phyloP scores from a whole-genome alignment of 306 rosid genomes.

The Herpetospermum pedunculosum region DNA sequence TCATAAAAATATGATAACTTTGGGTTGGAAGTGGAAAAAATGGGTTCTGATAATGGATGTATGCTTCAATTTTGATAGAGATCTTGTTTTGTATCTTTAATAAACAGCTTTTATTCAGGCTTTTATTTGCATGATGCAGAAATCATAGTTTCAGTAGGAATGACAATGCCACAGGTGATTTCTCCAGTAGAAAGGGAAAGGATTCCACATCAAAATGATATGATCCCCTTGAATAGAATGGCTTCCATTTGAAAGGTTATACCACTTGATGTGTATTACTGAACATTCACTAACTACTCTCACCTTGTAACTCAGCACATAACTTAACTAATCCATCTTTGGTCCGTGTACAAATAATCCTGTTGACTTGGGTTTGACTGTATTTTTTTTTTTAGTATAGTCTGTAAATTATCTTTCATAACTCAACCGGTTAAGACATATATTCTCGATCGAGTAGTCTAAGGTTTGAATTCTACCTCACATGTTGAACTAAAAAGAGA shows the following conservation, averaged over 20 bases:
- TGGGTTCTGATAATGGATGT: no score
- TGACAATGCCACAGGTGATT: slow-evolving; percentile 83
- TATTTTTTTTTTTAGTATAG: no score
- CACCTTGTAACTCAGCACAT: background rate
- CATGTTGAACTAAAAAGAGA: no score
- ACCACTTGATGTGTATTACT: background rate
- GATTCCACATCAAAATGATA: slow-evolving; percentile 30
- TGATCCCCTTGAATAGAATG: slow-evolving; percentile 46
- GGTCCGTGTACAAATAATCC: no score
- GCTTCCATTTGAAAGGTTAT: slow-evolving; percentile 19
- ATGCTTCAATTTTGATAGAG: no score
- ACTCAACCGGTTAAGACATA: no score
- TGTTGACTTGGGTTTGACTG: no score
- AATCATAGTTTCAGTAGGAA: slow-evolving; percentile 82
- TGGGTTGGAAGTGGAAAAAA: background rate
- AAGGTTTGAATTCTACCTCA: no score
- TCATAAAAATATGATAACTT: background rate
- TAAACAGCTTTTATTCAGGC: background rate
- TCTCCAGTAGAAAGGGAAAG: slow-evolving; percentile 62
- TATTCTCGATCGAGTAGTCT: no score
- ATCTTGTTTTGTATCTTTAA: background rate
- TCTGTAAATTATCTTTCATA: no score
- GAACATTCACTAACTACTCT: background rate
- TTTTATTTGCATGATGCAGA: slow-evolving; percentile 34
- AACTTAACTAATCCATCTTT: no score